phyloP scores from a whole-genome alignment of 495 filamentous ascomycete species.

The Penicillium lividum region DNA sequence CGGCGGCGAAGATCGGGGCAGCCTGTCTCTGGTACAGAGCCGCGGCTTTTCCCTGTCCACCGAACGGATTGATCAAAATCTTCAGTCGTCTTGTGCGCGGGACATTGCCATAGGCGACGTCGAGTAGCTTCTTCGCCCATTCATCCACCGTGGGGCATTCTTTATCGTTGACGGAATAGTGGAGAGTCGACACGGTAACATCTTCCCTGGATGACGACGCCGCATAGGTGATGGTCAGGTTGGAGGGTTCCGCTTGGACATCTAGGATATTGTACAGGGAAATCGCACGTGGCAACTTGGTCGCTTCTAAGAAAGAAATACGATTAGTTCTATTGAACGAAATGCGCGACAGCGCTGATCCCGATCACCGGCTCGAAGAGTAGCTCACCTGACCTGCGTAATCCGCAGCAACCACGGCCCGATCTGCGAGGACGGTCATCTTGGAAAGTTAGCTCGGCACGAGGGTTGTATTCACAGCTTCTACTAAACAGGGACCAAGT shows the following conservation, averaged over 20 bases:
- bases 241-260: slow-evolving; percentile 61
- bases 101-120: slow-evolving; percentile 70
- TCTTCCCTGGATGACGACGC: slow-evolving; percentile 53
- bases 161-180: slow-evolving; percentile 59
- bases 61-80: slow-evolving; percentile 87
- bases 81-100: slow-evolving; percentile 75
- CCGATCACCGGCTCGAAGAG: slow-evolving; percentile 16
- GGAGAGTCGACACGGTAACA: slow-evolving; percentile 57
- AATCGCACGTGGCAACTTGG: slow-evolving; percentile 54
- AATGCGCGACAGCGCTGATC: slow-evolving; percentile 6
- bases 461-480: background rate
- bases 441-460: slow-evolving; percentile 18
- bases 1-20: slow-evolving; percentile 81
- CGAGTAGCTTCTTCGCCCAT: slow-evolving; percentile 66
- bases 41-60: slow-evolving; percentile 76
- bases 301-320: slow-evolving; percentile 16
- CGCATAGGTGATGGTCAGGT: slow-evolving; percentile 78
- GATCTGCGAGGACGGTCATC: slow-evolving; percentile 35
- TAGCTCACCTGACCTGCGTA: slow-evolving; percentile 39
- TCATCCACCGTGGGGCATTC: slow-evolving; percentile 48
- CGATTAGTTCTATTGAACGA: slow-evolving; percentile 17
- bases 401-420: slow-evolving; percentile 40
- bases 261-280: slow-evolving; percentile 85
- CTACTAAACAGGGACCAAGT: background rate
- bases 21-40: slow-evolving; percentile 74